Evolutionary conservation across 2,329 filamentous ascomycete genomes (phyloP), one percentile per base, ranked within the genome.

Genomic region (Leptodontidium sp.): DNA sequence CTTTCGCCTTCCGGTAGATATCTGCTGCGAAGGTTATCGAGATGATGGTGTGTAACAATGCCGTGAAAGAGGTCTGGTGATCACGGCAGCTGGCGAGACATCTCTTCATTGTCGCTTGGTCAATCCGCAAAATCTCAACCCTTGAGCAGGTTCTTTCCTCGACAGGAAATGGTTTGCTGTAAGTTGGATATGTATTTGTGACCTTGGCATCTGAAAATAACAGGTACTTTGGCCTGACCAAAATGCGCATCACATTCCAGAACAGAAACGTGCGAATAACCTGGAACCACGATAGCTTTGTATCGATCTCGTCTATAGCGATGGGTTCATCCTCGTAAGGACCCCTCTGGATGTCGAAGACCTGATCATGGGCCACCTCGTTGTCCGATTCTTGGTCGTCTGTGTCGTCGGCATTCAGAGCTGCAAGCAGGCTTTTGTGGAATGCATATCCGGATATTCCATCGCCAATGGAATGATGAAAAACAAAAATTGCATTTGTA

Each of bases 141-240:
- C 32, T 69, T 0, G 66, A 67, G 14, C 55, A 32, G 4, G 68
- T 72, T 38, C 58, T 52, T n/a, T 68, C 49, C 29, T 21, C 55
- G 8, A 17, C 24, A 12, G 70, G 63, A 15, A 67, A 66, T 9
- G 67, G 70, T 5, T 63, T 66, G 24, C 26, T 35, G 11, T 66
- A 24, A 2, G 71, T 68, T 11, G 72, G 72, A 52, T 58, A 61
- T 4, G 43, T 59, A 9, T 64, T 68, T 2, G 63, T n/a, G 4
- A 70, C 64, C 2, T 50, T 47, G 4, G 69, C 69, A 49, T 74
- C 68, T 5, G 67, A 70, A 35, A 74, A 73, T 2, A 74, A 61
- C 24, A 71, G 67, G 21, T 68, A 61, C 15, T 66, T 72, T 12
- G 66, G 43, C 2, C 66, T 65, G 21, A 69, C 26, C 32, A 72